A percentile compares a stretch with the other conserved stretches of the same genome.
Conservation (phyloP, 352 stramenopile species). For the Pseudoperonospora humuli region DNA sequence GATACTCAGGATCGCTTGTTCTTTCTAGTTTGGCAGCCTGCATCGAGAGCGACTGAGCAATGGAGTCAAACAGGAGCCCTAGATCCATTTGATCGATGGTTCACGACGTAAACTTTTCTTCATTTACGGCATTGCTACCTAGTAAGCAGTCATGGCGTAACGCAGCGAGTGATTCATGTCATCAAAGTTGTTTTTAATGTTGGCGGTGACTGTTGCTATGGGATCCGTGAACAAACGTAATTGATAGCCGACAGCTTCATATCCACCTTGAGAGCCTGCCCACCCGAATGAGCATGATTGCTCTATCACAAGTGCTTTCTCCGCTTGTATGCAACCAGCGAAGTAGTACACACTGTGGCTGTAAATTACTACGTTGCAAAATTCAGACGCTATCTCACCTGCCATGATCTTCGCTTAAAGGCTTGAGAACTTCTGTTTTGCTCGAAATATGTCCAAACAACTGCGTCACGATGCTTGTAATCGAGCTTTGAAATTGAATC, state of each 20-base stretch:
- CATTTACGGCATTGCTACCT: background rate
- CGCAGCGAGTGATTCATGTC: background rate
- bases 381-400: slow-evolving; percentile 6
- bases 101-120: background rate
- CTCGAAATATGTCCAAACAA: slow-evolving; percentile 3
- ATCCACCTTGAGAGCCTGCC: background rate
- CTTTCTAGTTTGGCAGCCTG: slow-evolving; percentile 1
- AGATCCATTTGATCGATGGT: background rate
- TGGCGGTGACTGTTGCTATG: background rate
- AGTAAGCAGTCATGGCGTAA: too few species aligned
- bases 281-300: slow-evolving; percentile 5
- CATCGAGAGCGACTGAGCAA: background rate
- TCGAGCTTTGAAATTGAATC: slow-evolving; percentile 10
- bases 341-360: slow-evolving; percentile 14
- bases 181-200: background rate
- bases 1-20: too few species aligned
- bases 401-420: background rate
- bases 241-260: background rate
- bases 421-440: background rate
- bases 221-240: background rate
- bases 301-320: slow-evolving; percentile 17
- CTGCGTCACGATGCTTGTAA: slow-evolving; percentile 10
- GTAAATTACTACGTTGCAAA: slow-evolving; percentile 10
- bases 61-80: background rate
- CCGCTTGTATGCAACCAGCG: slow-evolving; percentile 5